A percentile compares a stretch with the other conserved stretches of the same genome.
phyloP scores from a whole-genome alignment of 768 basidiomycete genomes.

The Cubamyces sp. region DNA sequence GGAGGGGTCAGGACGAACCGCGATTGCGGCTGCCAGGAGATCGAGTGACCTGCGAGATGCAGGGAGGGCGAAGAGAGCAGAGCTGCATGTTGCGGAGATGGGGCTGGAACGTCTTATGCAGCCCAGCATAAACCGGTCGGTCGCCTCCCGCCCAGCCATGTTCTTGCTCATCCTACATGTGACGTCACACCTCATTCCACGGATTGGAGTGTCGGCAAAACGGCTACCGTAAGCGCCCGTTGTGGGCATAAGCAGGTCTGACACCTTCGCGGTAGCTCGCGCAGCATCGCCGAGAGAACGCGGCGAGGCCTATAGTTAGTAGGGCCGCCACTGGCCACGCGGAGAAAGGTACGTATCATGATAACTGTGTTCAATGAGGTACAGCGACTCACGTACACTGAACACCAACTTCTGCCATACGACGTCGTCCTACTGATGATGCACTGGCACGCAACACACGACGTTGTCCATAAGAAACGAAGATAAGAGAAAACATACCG shows the following conservation, averaged over 20 bases:
- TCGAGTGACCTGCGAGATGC: not conserved
- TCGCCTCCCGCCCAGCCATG: not conserved
- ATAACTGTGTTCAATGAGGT: not conserved
- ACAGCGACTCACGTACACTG: not conserved
- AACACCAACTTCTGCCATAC: not conserved
- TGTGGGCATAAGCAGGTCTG: not conserved
- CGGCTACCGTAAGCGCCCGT: not conserved
- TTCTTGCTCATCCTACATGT: not conserved
- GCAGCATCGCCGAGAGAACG: not conserved
- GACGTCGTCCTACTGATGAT: not conserved
- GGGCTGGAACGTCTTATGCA: constrained; percentile 12
- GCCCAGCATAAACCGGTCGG: not conserved
- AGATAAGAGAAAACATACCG: constrained; percentile 6
- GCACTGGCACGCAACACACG: not conserved
- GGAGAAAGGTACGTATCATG: not conserved
- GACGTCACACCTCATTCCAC: constrained; percentile 13
- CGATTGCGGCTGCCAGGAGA: constrained; percentile 12
- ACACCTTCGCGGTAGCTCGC: not conserved
- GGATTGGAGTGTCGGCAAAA: constrained; percentile 4
- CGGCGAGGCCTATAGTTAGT: too few species aligned
- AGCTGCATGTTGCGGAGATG: constrained; percentile 8
- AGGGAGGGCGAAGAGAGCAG: not conserved
- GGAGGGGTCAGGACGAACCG: constrained; percentile 7
- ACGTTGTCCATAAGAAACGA: not conserved
- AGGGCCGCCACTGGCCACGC: not conserved